Base-by-base conservation (phyloP, 1,284 basidiomycete genomes). In the Leccinum pachyderme region DNA sequence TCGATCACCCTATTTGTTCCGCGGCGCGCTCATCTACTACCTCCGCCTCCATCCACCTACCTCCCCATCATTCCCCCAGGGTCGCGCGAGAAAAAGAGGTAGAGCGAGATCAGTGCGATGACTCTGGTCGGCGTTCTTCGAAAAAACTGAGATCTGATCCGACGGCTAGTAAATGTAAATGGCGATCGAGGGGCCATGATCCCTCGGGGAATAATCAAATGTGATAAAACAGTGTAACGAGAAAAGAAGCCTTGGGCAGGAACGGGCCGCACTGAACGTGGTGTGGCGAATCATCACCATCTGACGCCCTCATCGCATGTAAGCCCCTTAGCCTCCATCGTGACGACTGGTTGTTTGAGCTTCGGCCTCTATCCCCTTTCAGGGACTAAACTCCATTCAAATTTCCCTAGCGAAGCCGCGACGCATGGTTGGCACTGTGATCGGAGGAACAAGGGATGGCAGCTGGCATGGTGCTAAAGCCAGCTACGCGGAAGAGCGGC, bases 401-500 rank as follows among this genome's bases (percentile, higher is more conserved):
- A 18, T 25, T 44, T 47, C 56, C 53, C 57, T 60, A 47, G 52
- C 55, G 45, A 52, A 51, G 58, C 31, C 28, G 37, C 15, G 58
- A 63, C 59, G 24, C 61, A 63, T 54, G 63, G 51, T 24, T 52
- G 50, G 55, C 33, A 5, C 25, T 45, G 18, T 56, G 65, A 67
- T 68, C 64, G 60, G 60, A 60, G 51, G 52, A 46, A 54, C 32
- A 28, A 52, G 25, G 51, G 37, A 33, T 8, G 25, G 15, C 32
- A 35, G 11, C 39, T 41, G 39, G 39, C 39, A 46, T 28, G 52
- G 46, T 53, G 44, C 47, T 37, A 53, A 51, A 53, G 41, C 46
- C 32, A 55, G 28, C 51, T 52, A 58, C 27, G 53, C 66, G 55
- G 64, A 51, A 62, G 56, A 54, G 50, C 67, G 67, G 64, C 53